phyloP scores from a whole-genome alignment of 805 yeast genomes.

The Suhomyces xylopsoci region DNA sequence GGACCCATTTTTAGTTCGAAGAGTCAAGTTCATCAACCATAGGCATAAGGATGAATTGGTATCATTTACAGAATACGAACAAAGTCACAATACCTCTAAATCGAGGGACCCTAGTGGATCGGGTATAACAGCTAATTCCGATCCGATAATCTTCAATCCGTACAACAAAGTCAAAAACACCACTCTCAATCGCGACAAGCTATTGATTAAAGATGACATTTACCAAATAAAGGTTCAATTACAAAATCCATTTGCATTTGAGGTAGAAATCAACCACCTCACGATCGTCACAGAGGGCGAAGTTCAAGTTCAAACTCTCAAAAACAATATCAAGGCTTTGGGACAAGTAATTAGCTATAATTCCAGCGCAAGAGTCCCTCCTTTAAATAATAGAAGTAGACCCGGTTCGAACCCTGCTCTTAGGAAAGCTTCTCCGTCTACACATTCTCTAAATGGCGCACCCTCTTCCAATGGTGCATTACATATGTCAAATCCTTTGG shows the following conservation, averaged over 20 bases:
- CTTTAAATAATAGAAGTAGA: constrained; percentile 1
- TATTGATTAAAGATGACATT: constrained; percentile 47
- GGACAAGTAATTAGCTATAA: not conserved
- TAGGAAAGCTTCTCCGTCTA: not conserved
- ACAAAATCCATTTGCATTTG: constrained; percentile 81
- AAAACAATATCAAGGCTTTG: constrained; percentile 5
- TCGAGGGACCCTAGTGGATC: constrained; percentile 1
- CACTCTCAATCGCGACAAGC: constrained; percentile 48
- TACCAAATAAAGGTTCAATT: constrained; percentile 54
- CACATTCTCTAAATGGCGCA: not conserved
- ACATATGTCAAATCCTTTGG: constrained; percentile 8
- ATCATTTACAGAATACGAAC: constrained; percentile 29
- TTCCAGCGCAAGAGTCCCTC: not conserved
- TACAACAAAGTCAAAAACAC: constrained; percentile 17
- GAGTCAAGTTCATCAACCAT: constrained; percentile 33
- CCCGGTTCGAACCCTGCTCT: not conserved
- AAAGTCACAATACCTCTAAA: constrained; percentile 6
- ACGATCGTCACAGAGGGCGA: constrained; percentile 33
- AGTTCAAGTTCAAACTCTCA: constrained; percentile 28
- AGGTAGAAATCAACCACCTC: constrained; percentile 55
- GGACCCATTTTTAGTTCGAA: constrained; percentile 68
- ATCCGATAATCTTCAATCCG: constrained; percentile 52
- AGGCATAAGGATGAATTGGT: constrained; percentile 38
- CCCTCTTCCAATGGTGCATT: not conserved
- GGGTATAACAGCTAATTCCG: not conserved